These are phyloP conservation scores for Teratosphaeriaceae sp. DNA, from an alignment of 2,329 filamentous ascomycete species.

Conservation along the genomic window DNA sequence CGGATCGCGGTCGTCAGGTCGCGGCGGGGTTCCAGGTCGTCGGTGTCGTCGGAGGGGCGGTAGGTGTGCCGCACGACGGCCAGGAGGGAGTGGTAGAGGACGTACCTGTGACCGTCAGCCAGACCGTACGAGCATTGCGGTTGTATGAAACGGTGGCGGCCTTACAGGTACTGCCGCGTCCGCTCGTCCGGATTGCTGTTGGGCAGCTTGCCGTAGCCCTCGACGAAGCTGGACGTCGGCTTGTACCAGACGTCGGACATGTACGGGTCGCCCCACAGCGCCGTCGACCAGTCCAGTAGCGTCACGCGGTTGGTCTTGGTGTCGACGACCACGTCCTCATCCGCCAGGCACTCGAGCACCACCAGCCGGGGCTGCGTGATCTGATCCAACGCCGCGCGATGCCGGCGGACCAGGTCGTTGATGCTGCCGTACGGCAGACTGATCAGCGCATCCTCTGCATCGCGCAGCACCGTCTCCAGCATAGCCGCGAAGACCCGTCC, in stretches of 20 bases:
- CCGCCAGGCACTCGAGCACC: slow-evolving; percentile 42
- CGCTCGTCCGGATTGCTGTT: slow-evolving; percentile 25
- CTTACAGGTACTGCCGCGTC: slow-evolving; percentile 38
- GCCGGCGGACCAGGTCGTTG: slow-evolving; percentile 41
- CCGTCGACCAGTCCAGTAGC: slow-evolving; percentile 46
- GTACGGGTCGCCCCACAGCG: slow-evolving; percentile 51
- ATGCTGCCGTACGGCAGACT: slow-evolving; percentile 51
- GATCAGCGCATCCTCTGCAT: slow-evolving; percentile 54
- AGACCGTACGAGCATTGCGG: neutral
- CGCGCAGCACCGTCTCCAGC: slow-evolving; percentile 48
- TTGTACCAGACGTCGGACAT: slow-evolving; percentile 46
- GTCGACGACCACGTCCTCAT: slow-evolving; percentile 47
- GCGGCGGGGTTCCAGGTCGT: slow-evolving; percentile 39
- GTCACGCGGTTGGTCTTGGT: slow-evolving; percentile 41
- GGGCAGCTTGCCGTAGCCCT: slow-evolving; percentile 37
- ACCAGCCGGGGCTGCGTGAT: slow-evolving; percentile 48
- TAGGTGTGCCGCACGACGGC: slow-evolving; percentile 40
- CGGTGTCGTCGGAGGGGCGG: slow-evolving; percentile 32
- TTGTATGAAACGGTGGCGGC: slow-evolving; percentile 4
- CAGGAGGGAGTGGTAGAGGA: slow-evolving; percentile 37
- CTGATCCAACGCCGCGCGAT: slow-evolving; percentile 42
- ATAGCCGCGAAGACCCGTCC: slow-evolving; percentile 46
- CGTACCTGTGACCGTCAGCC: slow-evolving; percentile 31
- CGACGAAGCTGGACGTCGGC: slow-evolving; percentile 35
- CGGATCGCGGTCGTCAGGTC: slow-evolving; percentile 33